phyloP scores from a whole-genome alignment of 129 eudicot genomes.

The Mikania micrantha region DNA sequence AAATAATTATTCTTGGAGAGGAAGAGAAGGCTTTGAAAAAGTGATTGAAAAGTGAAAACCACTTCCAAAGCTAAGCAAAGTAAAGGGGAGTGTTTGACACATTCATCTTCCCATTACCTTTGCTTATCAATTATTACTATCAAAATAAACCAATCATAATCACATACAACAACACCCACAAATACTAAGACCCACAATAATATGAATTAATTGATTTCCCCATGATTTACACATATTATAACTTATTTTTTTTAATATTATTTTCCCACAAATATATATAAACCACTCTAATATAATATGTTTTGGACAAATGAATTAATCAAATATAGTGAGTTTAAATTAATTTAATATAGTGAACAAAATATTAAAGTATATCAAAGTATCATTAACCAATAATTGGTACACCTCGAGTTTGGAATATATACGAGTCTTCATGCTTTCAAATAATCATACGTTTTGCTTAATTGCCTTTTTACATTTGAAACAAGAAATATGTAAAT shows the following conservation, averaged over 20 bases:
- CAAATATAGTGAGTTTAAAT: no score
- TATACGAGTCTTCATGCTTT: no score
- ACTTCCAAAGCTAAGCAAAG: conserved; percentile 25
- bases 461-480: no score
- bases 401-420: no score
- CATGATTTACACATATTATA: neutral
- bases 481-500: no score
- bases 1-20: conserved; percentile 9
- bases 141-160: conserved; percentile 28
- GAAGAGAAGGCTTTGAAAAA: conserved; percentile 10
- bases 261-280: no score
- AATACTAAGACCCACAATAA: neutral
- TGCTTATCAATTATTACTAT: conserved; percentile 24
- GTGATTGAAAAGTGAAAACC: conserved; percentile 34
- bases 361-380: no score
- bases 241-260: neutral
- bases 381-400: no score
- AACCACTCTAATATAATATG: no score
- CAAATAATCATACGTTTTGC: no score
- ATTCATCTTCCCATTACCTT: conserved; percentile 24
- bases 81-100: conserved; percentile 21
- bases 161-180: conserved; percentile 20
- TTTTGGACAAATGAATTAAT: no score
- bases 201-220: neutral
- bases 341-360: no score